Conservation (phyloP, 2,329 filamentous ascomycete species). For the Aspergillus proliferans region DNA sequence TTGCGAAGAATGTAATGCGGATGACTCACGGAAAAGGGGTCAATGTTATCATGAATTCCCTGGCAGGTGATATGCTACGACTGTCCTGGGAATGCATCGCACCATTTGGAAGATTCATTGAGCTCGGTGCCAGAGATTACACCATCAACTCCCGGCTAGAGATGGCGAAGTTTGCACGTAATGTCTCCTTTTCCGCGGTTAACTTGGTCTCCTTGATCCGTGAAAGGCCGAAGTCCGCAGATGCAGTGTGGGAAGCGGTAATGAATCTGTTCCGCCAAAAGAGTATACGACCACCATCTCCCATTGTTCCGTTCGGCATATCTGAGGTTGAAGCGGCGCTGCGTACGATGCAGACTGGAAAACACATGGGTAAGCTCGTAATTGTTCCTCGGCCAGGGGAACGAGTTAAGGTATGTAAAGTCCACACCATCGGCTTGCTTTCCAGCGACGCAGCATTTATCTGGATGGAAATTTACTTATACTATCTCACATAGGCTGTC, state of each 20-base stretch:
- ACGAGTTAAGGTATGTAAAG: background rate
- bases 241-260: background rate
- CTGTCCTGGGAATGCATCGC: slow-evolving; percentile 18
- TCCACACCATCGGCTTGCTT: background rate
- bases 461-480: background rate
- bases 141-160: slow-evolving; percentile 1
- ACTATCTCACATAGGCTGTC: background rate
- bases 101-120: slow-evolving; percentile 12
- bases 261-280: background rate
- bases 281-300: background rate
- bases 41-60: slow-evolving; percentile 13
- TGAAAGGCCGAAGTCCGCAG: background rate
- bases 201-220: background rate
- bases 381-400: slow-evolving; percentile 17
- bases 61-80: slow-evolving; percentile 18
- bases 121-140: slow-evolving; percentile 12
- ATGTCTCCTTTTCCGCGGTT: slow-evolving; percentile 4
- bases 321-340: slow-evolving; percentile 17
- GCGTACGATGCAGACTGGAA: slow-evolving; percentile 23
- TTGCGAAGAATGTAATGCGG: background rate
- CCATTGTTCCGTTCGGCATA: background rate
- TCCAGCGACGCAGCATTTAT: background rate
- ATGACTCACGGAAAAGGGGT: background rate
- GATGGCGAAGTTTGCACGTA: slow-evolving; percentile 6
- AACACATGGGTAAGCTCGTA: slow-evolving; percentile 36